phyloP scores from a whole-genome alignment of 495 filamentous ascomycete genomes.

The Penicillium steckii region DNA sequence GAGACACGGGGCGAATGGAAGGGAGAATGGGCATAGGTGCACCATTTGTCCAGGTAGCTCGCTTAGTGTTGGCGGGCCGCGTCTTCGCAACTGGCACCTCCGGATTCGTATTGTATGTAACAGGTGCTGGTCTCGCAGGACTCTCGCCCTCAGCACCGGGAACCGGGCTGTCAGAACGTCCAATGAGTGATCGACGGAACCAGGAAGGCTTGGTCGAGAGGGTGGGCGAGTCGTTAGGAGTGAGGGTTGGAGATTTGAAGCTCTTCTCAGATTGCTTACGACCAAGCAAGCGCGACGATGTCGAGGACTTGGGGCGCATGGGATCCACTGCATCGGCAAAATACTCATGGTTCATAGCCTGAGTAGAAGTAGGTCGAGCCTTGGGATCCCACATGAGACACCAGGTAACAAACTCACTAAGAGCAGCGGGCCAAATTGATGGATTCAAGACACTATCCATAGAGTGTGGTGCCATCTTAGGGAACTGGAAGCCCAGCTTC shows the following conservation, averaged over 20 bases:
- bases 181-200: constrained; percentile 92
- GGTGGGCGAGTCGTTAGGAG: constrained; percentile 65
- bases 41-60: constrained; percentile 85
- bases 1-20: constrained; percentile 92
- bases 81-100: constrained; percentile 54
- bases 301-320: constrained; percentile 84
- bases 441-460: constrained; percentile 92
- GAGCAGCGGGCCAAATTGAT: constrained; percentile 86
- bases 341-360: constrained; percentile 91
- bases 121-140: constrained; percentile 38
- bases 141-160: constrained; percentile 38
- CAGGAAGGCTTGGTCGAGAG: constrained; percentile 84
- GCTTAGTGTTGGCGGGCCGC: constrained; percentile 64
- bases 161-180: constrained; percentile 58
- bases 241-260: constrained; percentile 57
- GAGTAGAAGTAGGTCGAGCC: constrained; percentile 86
- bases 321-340: constrained; percentile 96
- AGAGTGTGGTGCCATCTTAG: constrained; percentile 97
- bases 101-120: constrained; percentile 53
- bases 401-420: constrained; percentile 94
- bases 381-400: constrained; percentile 99
- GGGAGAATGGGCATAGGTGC: constrained; percentile 98
- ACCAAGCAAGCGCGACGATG: constrained; percentile 71
- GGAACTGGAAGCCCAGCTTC: constrained; percentile 97
- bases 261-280: constrained; percentile 84